Base-by-base conservation (phyloP, 345 rosid genomes). In the Draba incana region DNA sequence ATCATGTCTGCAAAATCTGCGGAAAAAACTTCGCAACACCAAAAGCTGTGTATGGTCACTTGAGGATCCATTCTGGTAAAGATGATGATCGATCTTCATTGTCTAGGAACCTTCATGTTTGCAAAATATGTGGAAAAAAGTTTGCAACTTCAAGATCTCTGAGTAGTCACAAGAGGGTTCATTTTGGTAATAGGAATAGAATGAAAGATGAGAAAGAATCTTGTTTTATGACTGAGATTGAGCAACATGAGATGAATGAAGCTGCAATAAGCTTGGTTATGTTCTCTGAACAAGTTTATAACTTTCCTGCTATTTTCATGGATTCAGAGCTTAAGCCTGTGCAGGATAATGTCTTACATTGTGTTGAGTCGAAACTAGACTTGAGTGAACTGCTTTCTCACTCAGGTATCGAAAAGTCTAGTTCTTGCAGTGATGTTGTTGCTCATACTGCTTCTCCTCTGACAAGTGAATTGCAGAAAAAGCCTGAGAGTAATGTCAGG, bases 231-330 rank as follows among this genome's bases (percentile, higher is more conserved):
- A 48, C 38, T 64, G 66, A 49, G 30, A 49, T 7, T 41, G 77
- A 72, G 61, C 1, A 41, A 65, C 53, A 5, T 27, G 77, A 72
- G 47, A 47, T 64, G 46, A 33, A 3, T 48, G 60, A 64, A 49
- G 77, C 71, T 64, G 77, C 77, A 13, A 14, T 49, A 41, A 65
- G 33, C 60, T 57, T 72, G 47, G 53, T 64, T 64, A 41, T 72
- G 66, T n/a, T 72, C 5, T 65, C 71, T 30, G 12, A 48, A 49
- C 20, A 38, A 57, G 61, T 51, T 64, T 5, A 64, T 50, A 48
- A 37, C 57, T 49, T 50, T 65, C 52, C 28, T 52, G 13, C 8
- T 10, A 9, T 42, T 59, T 16, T 24, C 38, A 52, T 70, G 37
- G 47, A n/a, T 20, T 68, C 20, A 31, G 56, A 39, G 56, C 4